Evolutionary conservation across 2,329 filamentous ascomycete species (phyloP).

Genomic region (Cercospora canescens): DNA sequence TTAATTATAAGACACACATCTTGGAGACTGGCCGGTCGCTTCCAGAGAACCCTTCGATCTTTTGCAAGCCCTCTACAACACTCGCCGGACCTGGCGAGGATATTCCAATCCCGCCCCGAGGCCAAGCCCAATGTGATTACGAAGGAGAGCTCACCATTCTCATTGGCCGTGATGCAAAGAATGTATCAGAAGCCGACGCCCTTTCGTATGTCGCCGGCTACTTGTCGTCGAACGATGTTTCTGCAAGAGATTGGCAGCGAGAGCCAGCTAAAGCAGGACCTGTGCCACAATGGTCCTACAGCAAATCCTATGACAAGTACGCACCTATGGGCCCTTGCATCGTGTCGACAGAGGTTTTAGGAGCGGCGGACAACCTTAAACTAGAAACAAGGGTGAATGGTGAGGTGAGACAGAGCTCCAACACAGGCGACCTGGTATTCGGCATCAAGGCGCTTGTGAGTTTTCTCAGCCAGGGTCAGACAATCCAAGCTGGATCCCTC

Average conservation of each 20-base stretch:
- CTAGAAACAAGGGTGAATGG: constrained; percentile 54
- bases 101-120: constrained; percentile 65
- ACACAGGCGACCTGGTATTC: constrained; percentile 48
- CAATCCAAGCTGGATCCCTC: constrained; percentile 48
- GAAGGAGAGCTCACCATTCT: constrained; percentile 76
- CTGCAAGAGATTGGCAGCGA: constrained; percentile 65
- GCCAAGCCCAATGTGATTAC: constrained; percentile 71
- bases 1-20: constrained; percentile 60
- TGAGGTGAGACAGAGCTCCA: constrained; percentile 46
- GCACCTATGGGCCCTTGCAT: constrained; percentile 55
- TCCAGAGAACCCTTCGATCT: constrained; percentile 70
- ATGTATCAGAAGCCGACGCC: constrained; percentile 64
- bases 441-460: constrained; percentile 39
- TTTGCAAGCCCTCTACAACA: constrained; percentile 70
- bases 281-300: constrained; percentile 60
- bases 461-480: constrained; percentile 38
- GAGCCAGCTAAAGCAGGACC: constrained; percentile 43
- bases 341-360: constrained; percentile 44
- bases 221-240: constrained; percentile 73
- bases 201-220: constrained; percentile 73
- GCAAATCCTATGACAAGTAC: constrained; percentile 59
- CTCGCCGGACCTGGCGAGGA: constrained; percentile 64
- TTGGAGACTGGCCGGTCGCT: constrained; percentile 61
- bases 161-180: constrained; percentile 65
- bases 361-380: constrained; percentile 45